phyloP scores from a whole-genome alignment of 176 grass and related monocot genomes.

The Puccinellia tenuiflora region DNA sequence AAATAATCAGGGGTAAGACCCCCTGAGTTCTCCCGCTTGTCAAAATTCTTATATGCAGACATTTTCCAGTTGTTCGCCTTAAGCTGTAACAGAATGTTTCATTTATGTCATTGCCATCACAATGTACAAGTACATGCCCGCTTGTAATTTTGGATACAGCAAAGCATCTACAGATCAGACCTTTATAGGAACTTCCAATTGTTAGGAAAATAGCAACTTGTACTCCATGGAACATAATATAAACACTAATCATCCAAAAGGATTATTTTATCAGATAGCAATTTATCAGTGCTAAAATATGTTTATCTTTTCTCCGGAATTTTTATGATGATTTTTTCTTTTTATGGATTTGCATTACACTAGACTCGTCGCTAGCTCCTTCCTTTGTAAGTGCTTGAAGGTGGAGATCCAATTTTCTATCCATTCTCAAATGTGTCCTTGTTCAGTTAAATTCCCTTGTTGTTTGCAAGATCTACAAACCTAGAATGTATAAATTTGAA shows the following conservation, averaged over 20 bases:
- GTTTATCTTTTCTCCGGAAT: not conserved
- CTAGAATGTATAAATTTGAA: not conserved
- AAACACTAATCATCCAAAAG: not conserved
- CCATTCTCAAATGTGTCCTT: no score
- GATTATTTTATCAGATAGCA: not conserved
- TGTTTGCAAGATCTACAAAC: no score
- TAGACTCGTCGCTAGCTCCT: not conserved
- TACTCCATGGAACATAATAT: no score
- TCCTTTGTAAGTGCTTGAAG: not conserved
- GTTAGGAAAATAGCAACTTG: no score
- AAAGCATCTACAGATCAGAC: not conserved
- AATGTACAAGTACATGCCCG: not conserved
- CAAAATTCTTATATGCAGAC: not conserved
- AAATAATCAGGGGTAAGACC: not conserved
- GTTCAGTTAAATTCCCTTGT: no score
- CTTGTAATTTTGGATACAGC: not conserved
- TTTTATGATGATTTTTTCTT: not conserved
- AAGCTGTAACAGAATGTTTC: not conserved
- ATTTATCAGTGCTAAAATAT: not conserved
- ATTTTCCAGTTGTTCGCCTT: not conserved
- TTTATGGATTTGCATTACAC: not conserved
- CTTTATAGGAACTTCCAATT: not conserved
- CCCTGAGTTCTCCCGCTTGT: not conserved
- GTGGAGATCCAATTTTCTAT: not conserved
- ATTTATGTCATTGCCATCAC: not conserved